These are phyloP conservation scores for thale cress (Arabidopsis thaliana) DNA, from an alignment of 345 rosid species.

Conservation along the genomic window DNA sequence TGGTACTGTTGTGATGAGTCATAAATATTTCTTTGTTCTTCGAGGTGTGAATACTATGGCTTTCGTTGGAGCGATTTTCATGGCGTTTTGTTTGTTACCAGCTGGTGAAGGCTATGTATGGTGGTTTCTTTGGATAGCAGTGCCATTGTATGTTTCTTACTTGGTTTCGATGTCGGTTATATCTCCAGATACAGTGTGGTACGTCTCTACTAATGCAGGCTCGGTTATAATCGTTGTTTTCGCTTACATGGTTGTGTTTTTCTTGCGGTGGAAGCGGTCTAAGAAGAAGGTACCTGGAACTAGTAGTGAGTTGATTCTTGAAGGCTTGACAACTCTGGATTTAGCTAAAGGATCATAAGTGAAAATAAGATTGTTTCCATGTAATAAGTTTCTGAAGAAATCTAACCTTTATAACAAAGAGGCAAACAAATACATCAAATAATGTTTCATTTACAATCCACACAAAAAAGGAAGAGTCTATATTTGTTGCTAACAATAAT, in stretches of 20 bases:
- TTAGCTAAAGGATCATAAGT: conserved; percentile 23
- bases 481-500: background rate
- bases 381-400: background rate
- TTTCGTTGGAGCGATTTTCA: conserved; percentile 26
- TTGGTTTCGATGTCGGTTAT: conserved; percentile 33
- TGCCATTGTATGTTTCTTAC: conserved; percentile 32
- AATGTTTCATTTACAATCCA: conserved; percentile 41
- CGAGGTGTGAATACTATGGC: conserved; percentile 31
- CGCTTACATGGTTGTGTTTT: conserved; percentile 26
- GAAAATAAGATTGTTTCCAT: background rate
- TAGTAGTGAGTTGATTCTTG: conserved; percentile 36
- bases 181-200: conserved; percentile 24
- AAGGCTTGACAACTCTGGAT: conserved; percentile 32
- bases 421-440: conserved; percentile 21
- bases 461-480: conserved; percentile 7
- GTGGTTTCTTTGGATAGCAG: conserved; percentile 29
- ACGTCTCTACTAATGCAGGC: background rate
- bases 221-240: background rate
- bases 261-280: conserved; percentile 25
- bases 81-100: conserved; percentile 36
- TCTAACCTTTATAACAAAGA: background rate
- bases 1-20: conserved; percentile 36
- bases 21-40: conserved; percentile 25
- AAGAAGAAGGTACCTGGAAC: conserved; percentile 37
- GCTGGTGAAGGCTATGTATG: conserved; percentile 32